Conservation (phyloP, 306 rosid genomes). For the Cajanus cajan region DNA sequence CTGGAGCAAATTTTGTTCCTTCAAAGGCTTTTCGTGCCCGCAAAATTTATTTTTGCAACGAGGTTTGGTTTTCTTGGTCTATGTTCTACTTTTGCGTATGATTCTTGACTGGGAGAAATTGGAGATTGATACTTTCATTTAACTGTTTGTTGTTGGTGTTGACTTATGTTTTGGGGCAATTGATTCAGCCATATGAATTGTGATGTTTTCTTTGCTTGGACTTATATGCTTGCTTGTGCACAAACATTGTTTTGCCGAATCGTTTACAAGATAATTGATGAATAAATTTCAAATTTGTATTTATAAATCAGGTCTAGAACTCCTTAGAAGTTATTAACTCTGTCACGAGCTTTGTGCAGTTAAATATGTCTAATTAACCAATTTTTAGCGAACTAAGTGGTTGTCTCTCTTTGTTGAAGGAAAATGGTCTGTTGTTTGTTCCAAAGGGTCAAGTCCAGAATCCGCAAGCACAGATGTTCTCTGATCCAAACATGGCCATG, state of each 20-base stretch:
- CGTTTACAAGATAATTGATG: neutral
- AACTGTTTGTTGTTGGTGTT: neutral
- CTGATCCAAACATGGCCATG: slow-evolving; percentile 99
- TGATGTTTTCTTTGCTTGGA: too few relatives aligned
- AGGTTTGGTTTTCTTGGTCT: slow-evolving; percentile 48
- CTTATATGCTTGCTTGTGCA: too few relatives aligned
- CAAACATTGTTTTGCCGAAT: neutral
- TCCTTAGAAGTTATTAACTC: slow-evolving; percentile 5
- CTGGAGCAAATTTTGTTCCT: slow-evolving; percentile 85
- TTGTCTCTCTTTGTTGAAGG: slow-evolving; percentile 47
- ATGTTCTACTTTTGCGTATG: neutral
- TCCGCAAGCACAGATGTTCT: slow-evolving; percentile 97
- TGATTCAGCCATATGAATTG: too few relatives aligned
- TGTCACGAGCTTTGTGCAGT: slow-evolving; percentile 10
- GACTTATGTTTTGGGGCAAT: neutral
- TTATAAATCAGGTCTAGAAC: neutral
- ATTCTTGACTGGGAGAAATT: neutral
- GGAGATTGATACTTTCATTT: neutral
- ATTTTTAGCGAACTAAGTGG: slow-evolving; percentile 18
- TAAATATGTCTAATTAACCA: neutral
- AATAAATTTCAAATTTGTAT: slow-evolving; percentile 1
- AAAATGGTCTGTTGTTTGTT: slow-evolving; percentile 81
- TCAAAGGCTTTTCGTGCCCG: slow-evolving; percentile 85
- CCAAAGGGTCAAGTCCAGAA: slow-evolving; percentile 90
- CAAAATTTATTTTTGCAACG: slow-evolving; percentile 73